Conservation (phyloP, 768 basidiomycete species). For the Rhizopogon vesiculosus region DNA sequence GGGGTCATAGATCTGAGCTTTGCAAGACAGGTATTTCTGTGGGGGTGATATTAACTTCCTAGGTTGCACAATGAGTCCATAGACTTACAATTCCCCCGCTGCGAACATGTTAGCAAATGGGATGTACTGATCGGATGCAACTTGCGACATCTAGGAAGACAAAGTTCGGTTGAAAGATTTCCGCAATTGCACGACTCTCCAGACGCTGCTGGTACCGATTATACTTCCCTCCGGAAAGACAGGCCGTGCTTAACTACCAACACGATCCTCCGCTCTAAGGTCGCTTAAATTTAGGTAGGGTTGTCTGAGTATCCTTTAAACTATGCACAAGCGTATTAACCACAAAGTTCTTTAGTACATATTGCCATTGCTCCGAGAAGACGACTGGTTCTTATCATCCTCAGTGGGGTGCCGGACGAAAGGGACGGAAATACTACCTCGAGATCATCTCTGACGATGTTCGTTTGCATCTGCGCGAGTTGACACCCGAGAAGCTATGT, state of each 20-base stretch:
- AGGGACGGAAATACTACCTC: slow-evolving; percentile 47
- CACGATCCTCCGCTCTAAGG: slow-evolving; percentile 86
- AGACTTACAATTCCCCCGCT: slow-evolving; percentile 86
- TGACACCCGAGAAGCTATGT: slow-evolving; percentile 72
- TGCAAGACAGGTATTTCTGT: slow-evolving; percentile 83
- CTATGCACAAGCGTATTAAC: slow-evolving; percentile 94
- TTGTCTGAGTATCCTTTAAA: slow-evolving; percentile 91
- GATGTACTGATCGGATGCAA: slow-evolving; percentile 9
- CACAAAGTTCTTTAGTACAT: slow-evolving; percentile 90
- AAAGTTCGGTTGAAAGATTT: slow-evolving; percentile 64
- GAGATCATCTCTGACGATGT: slow-evolving; percentile 67
- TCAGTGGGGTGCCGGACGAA: slow-evolving; percentile 54
- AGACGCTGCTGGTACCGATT: slow-evolving; percentile 93
- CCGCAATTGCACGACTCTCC: slow-evolving; percentile 87
- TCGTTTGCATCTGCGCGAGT: slow-evolving; percentile 89
- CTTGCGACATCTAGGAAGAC: slow-evolving; percentile 87
- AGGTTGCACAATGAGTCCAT: not conserved
- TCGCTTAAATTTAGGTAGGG: slow-evolving; percentile 78
- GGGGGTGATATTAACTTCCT: slow-evolving; percentile 7
- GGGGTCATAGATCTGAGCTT: slow-evolving; percentile 75
- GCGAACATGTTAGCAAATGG: slow-evolving; percentile 4
- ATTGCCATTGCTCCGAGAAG: slow-evolving; percentile 85
- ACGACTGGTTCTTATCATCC: slow-evolving; percentile 89
- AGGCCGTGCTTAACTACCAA: slow-evolving; percentile 80
- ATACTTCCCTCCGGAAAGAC: slow-evolving; percentile 77